Evolutionary conservation across 2,329 filamentous ascomycete genomes (phyloP), one percentile per base, ranked within the genome.

Genomic region (Claviceps sp.): DNA sequence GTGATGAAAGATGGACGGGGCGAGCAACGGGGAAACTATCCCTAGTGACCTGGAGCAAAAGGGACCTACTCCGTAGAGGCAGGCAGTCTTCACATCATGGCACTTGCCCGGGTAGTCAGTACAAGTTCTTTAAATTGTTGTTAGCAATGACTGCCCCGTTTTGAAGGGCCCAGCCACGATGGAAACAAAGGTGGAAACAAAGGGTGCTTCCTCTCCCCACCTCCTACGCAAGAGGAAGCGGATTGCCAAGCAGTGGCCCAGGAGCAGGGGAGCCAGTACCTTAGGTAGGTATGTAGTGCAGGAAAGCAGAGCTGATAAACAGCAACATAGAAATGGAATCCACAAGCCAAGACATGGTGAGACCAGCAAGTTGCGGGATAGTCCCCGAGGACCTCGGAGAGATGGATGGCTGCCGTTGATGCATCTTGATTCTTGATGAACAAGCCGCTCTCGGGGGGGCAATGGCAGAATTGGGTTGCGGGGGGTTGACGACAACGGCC

Each of bases 21-120:
- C 48, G 50, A 18, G 47, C 47, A 44, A 47, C 26, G 44, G 44
- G 52, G 43, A 44, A 48, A 44, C 22, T 8, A 47, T 48, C 48
- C 48, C 40, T 40, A 45, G 20, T 50, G 48, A 48, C 48, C 52
- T 51, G 18, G 44, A 40, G 26, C 44, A 42, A 40, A 34, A 47
- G 22, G 14, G 24, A 16, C 3, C 30, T 34, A 26, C 40, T 18
- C 5, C 24, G 5, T 26, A 24, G 14, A 41, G 50, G 22, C 52
- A 41, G 50, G 22, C 52, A 43, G 41, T n/a, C 40, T 18, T 45
- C 41, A 34, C 43, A 30, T 51, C 40, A 45, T 48, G 44, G 40
- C 48, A 50, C 44, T 50, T 37, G 40, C 48, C 26, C 44, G 43
- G 30, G 18, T 40, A 47, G 30, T 37, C 48, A 38, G 45, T 8